Percentiles rank a stretch among this genome's conserved stretches.
These are phyloP conservation scores for Aspergillus neoniger DNA, from an alignment of 2,329 filamentous ascomycete genomes.

Conservation along the genomic window DNA sequence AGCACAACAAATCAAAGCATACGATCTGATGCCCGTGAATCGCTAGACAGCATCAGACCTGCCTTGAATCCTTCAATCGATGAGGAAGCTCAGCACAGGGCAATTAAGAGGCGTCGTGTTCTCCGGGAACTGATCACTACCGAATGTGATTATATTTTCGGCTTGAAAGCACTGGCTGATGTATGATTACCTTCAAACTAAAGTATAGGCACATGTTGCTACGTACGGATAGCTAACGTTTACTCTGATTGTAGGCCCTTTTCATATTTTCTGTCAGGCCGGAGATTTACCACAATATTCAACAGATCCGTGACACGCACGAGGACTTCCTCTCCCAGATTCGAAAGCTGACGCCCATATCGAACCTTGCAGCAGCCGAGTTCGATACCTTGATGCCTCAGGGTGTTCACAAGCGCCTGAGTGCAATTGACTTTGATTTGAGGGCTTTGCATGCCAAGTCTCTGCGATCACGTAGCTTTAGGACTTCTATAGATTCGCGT, in stretches of 20 bases:
- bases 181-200: conserved; percentile 52
- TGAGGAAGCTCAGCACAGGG: conserved; percentile 68
- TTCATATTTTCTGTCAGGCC: conserved; percentile 71
- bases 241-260: conserved; percentile 62
- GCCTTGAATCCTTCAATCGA: conserved; percentile 58
- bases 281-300: conserved; percentile 76
- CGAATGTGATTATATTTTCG: conserved; percentile 85
- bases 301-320: conserved; percentile 79
- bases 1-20: conserved; percentile 57
- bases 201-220: neutral
- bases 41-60: conserved; percentile 58
- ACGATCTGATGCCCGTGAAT: conserved; percentile 66
- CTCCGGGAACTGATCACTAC: conserved; percentile 83
- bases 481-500: conserved; percentile 29
- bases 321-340: conserved; percentile 77
- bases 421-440: conserved; percentile 50
- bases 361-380: conserved; percentile 34
- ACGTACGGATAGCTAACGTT: conserved; percentile 17
- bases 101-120: conserved; percentile 73
- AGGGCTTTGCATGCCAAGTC: conserved; percentile 31
- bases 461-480: conserved; percentile 32
- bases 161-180: conserved; percentile 82
- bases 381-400: conserved; percentile 23
- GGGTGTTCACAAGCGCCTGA: conserved; percentile 49
- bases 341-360: conserved; percentile 69